Evolutionary conservation across 495 filamentous ascomycete species (phyloP).

Genomic region (Friedmanniomyces simplex): DNA sequence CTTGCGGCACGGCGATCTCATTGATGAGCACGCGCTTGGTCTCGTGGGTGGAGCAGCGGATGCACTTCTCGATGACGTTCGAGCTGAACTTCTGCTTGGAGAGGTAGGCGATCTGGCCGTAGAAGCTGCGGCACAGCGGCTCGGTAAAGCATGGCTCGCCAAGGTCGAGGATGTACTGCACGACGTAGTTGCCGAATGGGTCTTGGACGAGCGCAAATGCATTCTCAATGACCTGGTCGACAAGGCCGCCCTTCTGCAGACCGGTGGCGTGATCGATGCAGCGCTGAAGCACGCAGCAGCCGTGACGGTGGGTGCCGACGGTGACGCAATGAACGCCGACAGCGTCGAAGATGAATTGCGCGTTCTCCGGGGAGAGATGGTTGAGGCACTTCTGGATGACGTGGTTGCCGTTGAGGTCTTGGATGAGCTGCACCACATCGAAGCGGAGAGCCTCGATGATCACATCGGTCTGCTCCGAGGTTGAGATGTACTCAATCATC

Average conservation of each 20-base stretch:
- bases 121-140: constrained; percentile 69
- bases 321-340: constrained; percentile 76
- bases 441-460: constrained; percentile 69
- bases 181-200: constrained; percentile 95
- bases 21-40: constrained; percentile 72
- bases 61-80: constrained; percentile 96
- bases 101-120: constrained; percentile 58
- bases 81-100: constrained; percentile 99
- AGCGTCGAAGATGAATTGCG: constrained; percentile 92
- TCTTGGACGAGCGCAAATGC: constrained; percentile 81
- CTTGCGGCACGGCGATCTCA: constrained; percentile 62
- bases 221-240: constrained; percentile 72
- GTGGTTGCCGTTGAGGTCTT: constrained; percentile 96
- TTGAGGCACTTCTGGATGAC: constrained; percentile 99
- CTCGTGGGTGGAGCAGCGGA: constrained; percentile 60
- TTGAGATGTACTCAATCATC: constrained; percentile 96
- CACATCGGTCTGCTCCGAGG: constrained; percentile 62
- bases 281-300: constrained; percentile 94
- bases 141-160: constrained; percentile 72
- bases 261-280: constrained; percentile 96
- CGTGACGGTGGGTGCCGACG: constrained; percentile 94
- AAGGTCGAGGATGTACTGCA: constrained; percentile 95
- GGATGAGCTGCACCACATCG: constrained; percentile 83
- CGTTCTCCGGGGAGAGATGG: constrained; percentile 67
- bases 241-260: constrained; percentile 73